Conservation (phyloP, 2,329 filamentous ascomycete genomes). For the Clonostachys byssicola region DNA sequence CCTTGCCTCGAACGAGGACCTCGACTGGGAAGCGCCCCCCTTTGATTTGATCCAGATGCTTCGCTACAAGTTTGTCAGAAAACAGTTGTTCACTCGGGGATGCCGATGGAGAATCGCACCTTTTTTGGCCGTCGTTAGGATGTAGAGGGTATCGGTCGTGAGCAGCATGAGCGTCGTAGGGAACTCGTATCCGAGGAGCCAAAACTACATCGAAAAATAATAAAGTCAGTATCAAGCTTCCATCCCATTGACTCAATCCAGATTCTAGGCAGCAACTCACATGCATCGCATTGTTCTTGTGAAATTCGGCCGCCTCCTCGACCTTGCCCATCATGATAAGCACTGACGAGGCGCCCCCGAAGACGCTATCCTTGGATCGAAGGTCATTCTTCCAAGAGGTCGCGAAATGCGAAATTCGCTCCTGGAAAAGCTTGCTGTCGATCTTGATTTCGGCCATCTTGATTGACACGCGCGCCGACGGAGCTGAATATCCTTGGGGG, state of each 20-base stretch:
- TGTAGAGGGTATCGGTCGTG: slow-evolving; percentile 81
- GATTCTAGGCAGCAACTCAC: slow-evolving; percentile 44
- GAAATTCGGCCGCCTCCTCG: slow-evolving; percentile 79
- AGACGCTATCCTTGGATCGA: slow-evolving; percentile 78
- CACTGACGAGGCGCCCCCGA: slow-evolving; percentile 82
- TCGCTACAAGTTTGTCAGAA: slow-evolving; percentile 55
- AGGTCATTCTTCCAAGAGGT: slow-evolving; percentile 96
- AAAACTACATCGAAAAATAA: slow-evolving; percentile 61
- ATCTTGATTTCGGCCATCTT: slow-evolving; percentile 84
- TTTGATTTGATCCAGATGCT: slow-evolving; percentile 88
- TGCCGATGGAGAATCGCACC: slow-evolving; percentile 45
- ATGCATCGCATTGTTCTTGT: slow-evolving; percentile 96
- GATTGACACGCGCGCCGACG: slow-evolving; percentile 24
- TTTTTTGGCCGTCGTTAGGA: slow-evolving; percentile 97
- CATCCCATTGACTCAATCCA: not conserved
- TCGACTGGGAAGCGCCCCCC: slow-evolving; percentile 90
- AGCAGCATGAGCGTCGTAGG: slow-evolving; percentile 92
- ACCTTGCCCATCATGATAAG: slow-evolving; percentile 93
- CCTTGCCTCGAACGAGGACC: slow-evolving; percentile 87
- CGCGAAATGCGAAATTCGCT: slow-evolving; percentile 82
- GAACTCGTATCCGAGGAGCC: slow-evolving; percentile 98
- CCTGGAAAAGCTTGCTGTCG: slow-evolving; percentile 89
- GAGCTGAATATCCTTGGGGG: slow-evolving; percentile 10
- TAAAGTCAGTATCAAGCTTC: slow-evolving; percentile 8
- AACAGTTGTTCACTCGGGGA: slow-evolving; percentile 1